These are phyloP conservation scores for Solanum hybrid DNA, from an alignment of 305 asterid genomes.

Conservation along the genomic window DNA sequence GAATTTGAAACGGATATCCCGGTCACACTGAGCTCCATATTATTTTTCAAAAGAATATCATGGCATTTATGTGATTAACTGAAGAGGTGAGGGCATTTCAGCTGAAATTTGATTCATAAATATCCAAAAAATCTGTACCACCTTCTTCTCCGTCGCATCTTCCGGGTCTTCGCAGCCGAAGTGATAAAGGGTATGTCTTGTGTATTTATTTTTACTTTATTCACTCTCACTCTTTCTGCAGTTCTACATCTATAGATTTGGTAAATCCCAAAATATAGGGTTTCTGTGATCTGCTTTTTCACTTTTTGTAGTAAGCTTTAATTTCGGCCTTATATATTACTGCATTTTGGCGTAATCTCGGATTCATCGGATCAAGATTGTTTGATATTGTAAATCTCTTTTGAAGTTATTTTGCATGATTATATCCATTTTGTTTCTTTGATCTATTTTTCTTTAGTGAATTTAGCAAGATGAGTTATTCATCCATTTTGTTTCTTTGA, in stretches of 20 bases:
- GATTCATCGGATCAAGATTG: background rate
- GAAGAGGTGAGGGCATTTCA: background rate
- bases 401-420: background rate
- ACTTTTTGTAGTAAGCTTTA: background rate
- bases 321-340: background rate
- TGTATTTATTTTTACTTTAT: background rate
- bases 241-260: background rate
- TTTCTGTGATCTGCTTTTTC: background rate
- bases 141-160: conserved; percentile 5
- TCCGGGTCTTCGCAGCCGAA: conserved; percentile 5
- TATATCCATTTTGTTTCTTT: background rate
- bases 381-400: background rate
- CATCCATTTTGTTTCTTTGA: background rate
- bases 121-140: conserved; percentile 2
- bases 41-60: background rate
- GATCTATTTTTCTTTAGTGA: background rate
- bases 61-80: background rate
- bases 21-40: background rate
- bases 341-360: background rate
- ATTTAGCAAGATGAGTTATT: background rate
- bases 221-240: background rate
- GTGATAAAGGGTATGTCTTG: background rate
- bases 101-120: background rate
- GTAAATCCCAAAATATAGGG: background rate
- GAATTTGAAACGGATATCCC: background rate